Conservation (phyloP, 768 basidiomycete species). For the Scleroderma bovista region DNA sequence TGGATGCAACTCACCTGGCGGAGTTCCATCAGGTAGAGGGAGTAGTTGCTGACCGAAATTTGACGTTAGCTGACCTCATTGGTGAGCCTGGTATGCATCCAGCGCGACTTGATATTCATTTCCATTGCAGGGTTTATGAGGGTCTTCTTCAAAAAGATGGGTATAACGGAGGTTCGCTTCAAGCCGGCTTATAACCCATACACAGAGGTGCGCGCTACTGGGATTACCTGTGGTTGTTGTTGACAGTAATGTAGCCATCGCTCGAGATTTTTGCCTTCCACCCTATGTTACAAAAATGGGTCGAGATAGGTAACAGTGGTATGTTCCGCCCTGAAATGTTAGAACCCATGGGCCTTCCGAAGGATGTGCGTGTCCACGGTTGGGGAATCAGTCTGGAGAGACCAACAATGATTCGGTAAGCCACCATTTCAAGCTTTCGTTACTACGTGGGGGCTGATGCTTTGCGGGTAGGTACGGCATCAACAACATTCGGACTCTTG, state of each 20-base stretch:
- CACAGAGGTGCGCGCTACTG: constrained; percentile 62
- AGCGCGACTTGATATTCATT: not conserved
- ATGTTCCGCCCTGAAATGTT: constrained; percentile 99
- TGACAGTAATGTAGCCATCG: constrained; percentile 56
- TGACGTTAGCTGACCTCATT: constrained; percentile 93
- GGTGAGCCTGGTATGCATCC: constrained; percentile 40
- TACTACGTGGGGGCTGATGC: constrained; percentile 2
- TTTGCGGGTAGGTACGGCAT: constrained; percentile 73
- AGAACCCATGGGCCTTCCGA: constrained; percentile 97
- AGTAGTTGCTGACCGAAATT: constrained; percentile 88
- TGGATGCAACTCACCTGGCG: constrained; percentile 96
- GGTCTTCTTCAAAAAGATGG: constrained; percentile 98
- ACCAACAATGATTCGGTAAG: constrained; percentile 97
- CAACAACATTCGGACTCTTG: constrained; percentile 92
- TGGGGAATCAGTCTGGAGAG: constrained; percentile 95
- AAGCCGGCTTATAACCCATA: constrained; percentile 99
- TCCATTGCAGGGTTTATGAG: constrained; percentile 83
- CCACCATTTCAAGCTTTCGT: not conserved
- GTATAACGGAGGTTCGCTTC: constrained; percentile 89
- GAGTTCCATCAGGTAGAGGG: constrained; percentile 99
- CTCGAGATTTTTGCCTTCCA: constrained; percentile 99
- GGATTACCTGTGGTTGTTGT: constrained; percentile 4
- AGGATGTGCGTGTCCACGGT: constrained; percentile 92
- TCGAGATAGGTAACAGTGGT: constrained; percentile 97
- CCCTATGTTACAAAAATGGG: constrained; percentile 88